Evolutionary conservation across 768 basidiomycete genomes (phyloP).

Genomic region (Russula griseocarnosa): DNA sequence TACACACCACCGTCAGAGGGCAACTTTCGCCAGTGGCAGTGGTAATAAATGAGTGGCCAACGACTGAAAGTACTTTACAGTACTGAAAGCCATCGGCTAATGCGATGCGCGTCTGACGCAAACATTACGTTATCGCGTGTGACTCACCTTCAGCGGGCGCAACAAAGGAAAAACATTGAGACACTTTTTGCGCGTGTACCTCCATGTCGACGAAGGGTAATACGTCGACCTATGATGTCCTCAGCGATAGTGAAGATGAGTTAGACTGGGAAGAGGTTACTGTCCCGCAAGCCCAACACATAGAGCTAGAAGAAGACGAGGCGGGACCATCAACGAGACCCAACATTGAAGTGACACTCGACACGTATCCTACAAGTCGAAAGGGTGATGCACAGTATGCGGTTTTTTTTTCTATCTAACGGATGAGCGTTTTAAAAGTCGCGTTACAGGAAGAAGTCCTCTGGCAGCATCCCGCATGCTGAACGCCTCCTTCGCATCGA

Average conservation of each 20-base stretch:
- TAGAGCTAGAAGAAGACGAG: conserved; percentile 18
- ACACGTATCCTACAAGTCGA: conserved; percentile 40
- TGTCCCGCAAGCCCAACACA: conserved; percentile 13
- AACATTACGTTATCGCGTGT: not conserved
- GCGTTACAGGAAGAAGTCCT: conserved; percentile 38
- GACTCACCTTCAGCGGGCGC: not conserved
- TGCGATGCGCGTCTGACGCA: no score
- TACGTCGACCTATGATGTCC: not conserved
- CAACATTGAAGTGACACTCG: conserved; percentile 70
- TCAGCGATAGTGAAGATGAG: conserved; percentile 23
- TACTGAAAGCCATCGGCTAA: no score
- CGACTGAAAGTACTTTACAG: no score
- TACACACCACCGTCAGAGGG: no score
- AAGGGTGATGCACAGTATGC: conserved; percentile 48
- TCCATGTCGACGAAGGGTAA: conserved; percentile 12
- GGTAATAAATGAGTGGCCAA: no score
- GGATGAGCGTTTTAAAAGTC: not conserved
- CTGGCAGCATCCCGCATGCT: conserved; percentile 45
- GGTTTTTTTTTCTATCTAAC: not conserved
- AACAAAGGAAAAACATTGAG: not conserved
- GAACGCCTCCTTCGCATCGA: conserved; percentile 74
- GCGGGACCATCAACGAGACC: conserved; percentile 36
- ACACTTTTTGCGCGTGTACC: conserved; percentile 10
- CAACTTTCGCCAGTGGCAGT: no score
- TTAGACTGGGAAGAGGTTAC: conserved; percentile 29